Conservation (phyloP, 305 asterid species). For the Striga hermonthica region DNA sequence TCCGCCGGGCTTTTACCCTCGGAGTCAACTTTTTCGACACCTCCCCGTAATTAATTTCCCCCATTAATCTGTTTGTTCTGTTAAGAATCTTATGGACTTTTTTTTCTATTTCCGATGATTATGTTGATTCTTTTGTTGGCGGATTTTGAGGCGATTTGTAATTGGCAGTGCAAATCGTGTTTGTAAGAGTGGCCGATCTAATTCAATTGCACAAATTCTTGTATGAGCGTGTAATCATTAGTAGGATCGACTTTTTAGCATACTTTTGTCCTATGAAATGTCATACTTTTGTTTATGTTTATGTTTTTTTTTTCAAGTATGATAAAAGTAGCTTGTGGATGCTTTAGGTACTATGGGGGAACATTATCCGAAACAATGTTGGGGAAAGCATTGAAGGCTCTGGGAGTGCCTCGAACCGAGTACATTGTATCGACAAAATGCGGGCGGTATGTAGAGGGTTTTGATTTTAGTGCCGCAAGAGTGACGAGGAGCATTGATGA, state of each 20-base stretch:
- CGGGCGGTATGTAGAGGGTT: constrained; percentile 85
- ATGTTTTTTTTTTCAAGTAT: too few relatives aligned
- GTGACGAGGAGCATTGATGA: constrained; percentile 86
- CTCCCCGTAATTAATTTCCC: constrained; percentile 61
- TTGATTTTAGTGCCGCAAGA: constrained; percentile 93
- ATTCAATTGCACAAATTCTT: neutral
- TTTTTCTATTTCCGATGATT: constrained; percentile 8
- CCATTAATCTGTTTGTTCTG: neutral
- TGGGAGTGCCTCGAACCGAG: constrained; percentile 72
- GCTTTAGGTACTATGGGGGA: constrained; percentile 81
- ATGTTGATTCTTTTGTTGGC: neutral
- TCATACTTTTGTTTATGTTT: too few relatives aligned
- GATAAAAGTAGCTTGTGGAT: too few relatives aligned
- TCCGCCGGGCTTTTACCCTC: constrained; percentile 63
- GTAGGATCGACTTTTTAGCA: too few relatives aligned
- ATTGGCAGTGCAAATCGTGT: neutral
- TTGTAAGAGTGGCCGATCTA: constrained; percentile 5
- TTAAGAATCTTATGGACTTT: neutral
- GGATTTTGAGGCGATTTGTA: constrained; percentile 7
- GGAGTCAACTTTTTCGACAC: constrained; percentile 97
- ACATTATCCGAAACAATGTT: constrained; percentile 76
- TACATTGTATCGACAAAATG: constrained; percentile 92
- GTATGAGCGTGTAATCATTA: too few relatives aligned
- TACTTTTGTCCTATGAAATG: too few relatives aligned
- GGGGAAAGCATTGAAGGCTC: constrained; percentile 82